Evolutionary conservation across 176 grass and related monocot genomes (phyloP), one percentile per base, ranked within the genome.

Genomic region (Neostapfia colusana): DNA sequence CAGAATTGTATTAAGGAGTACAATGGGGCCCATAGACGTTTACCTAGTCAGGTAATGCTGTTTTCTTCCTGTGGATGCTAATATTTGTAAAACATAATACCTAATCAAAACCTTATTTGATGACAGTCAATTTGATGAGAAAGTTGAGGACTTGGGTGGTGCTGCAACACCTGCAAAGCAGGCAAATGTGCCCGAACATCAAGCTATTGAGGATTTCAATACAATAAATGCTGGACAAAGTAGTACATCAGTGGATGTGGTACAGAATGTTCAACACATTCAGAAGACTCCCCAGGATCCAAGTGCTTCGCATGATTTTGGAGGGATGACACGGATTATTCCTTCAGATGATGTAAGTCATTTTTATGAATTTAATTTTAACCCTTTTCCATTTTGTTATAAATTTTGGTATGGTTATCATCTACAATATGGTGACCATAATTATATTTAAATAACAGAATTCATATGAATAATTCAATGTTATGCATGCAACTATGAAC

Each of bases 11-110:
- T 84, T 99, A 74, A 85, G 95, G 89, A 99, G 95, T 84, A 95
- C 89, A 42, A 92, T 92, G 89, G 92, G 95, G 6, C 95, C 95
- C 34, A 99, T 99, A 86, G 95, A 99, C 92, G 95, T 99, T 79
- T 99, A 99, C 74, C 89, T 99, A 86, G 95, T 99, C 75, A 99
- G 95, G 95, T 99, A 89, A 84, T 72, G 70, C 8, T 59, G 39
- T 62, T 50, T 84, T 88, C 46, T 28, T 76, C 39, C 69, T 21
- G 11, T 81, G 46, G 31, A 71, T 40, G 57, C 72, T 65, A 39
- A 70, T 75, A 53, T 65, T 20, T 50, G 17, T 31, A 72, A 4
- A 28, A 0, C 26, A 71, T 76, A 39, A 61, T 54, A 79, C 40
- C 76, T 93, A 45, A 84, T 76, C 40, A 66, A 54, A 71, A 58